Conservation (phyloP, 176 grass and related monocot genomes). For the Canna indica region DNA sequence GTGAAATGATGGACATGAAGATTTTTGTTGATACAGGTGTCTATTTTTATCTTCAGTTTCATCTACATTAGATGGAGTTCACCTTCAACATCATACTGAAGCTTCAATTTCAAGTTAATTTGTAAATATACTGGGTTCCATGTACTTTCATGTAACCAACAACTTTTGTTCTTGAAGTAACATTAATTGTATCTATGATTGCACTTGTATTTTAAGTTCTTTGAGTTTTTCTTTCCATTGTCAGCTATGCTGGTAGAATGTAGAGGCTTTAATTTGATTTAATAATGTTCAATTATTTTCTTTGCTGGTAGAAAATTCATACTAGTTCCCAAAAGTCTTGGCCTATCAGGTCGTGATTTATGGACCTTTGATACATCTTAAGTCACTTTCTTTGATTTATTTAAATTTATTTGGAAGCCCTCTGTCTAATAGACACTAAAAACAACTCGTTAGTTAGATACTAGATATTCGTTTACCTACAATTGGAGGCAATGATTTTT, state of each 20-base stretch:
- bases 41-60: constrained; percentile 11
- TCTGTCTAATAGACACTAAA: no score
- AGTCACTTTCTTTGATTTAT: no score
- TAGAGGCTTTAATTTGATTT: not conserved
- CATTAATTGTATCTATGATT: no score
- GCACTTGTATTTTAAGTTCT: not conserved
- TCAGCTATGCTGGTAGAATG: not conserved
- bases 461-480: no score
- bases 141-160: not conserved
- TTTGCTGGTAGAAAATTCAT: no score
- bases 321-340: no score
- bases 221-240: not conserved
- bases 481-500: no score
- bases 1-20: constrained; percentile 97
- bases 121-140: not conserved
- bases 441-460: no score
- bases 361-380: no score
- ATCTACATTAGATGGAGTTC: not conserved
- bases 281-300: no score
- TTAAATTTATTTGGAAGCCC: no score
- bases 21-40: constrained; percentile 97
- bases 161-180: not conserved
- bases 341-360: no score
- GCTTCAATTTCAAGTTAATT: not conserved
- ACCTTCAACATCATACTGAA: not conserved